Evolutionary conservation across 164 flowering plant genomes (phyloP), one percentile per base, ranked within the genome.

Genomic region (Vitis riparia): DNA sequence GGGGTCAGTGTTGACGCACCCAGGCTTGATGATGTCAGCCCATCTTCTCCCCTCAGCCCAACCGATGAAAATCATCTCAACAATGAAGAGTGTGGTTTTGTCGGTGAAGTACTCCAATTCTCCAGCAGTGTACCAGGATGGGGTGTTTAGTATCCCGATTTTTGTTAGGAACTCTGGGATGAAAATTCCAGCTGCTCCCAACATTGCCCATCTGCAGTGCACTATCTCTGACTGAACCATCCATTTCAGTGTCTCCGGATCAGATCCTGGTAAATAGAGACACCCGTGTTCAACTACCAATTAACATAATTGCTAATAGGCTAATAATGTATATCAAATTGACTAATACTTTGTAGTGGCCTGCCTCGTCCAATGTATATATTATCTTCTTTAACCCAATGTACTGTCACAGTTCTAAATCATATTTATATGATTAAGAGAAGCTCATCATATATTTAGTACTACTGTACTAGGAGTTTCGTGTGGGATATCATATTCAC

Each of bases 161-260:
- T 94, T 94, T 16, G 99, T 94, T 2, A 94, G 85, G 67, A 94
- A 79, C 68, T 94, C 99, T 2, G 93, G 99, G 77, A 94, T 94
- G 96, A 94, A 94, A 16, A 94, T 94, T 6, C 99, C 99, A 0
- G 99, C 99, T 1, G 99, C 99, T 4, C 99, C 99, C 1, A 94
- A 71, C 99, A 94, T 92, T 63, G 99, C 99, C 99, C 99, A 94
- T 75, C 99, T 84, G 94, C 97, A 88, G 86, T 94, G 99, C 44
- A 94, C 99, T 8, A 94, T 51, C 81, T 94, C 99, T 50, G 99
- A 75, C 75, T 94, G 99, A 65, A 56, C 76, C 76, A 86, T 92
- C 99, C 99, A 94, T 82, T 77, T 89, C 77, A 92, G 68, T 56
- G 79, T 87, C 85, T 84, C 93, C 0, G 99, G 99, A 63, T 94